Evolutionary conservation across 805 yeast species (phyloP).

Genomic region (Schwanniomyces polymorphus): DNA sequence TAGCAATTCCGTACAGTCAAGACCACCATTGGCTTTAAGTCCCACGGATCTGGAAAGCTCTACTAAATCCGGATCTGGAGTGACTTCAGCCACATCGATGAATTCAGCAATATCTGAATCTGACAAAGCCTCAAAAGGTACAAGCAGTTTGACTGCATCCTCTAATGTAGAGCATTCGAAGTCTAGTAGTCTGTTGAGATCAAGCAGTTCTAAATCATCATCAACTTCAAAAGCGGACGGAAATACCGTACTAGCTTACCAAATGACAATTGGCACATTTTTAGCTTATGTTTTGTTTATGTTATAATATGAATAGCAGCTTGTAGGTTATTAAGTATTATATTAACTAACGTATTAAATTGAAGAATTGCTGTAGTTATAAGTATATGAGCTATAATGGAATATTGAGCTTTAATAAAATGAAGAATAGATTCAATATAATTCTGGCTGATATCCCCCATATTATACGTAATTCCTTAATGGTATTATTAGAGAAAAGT

Average conservation of each 20-base stretch:
- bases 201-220: background rate
- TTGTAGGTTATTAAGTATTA: too few species aligned
- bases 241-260: background rate
- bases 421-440: too few species aligned
- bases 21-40: background rate
- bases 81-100: too few species aligned
- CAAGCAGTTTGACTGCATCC: background rate
- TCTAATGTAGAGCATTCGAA: background rate
- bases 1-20: background rate
- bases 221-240: background rate
- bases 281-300: background rate
- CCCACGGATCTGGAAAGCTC: background rate
- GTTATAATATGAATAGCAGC: background rate
- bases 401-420: too few species aligned
- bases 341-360: too few species aligned
- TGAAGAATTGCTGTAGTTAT: too few species aligned
- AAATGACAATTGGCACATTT: background rate
- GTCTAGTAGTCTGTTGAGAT: background rate
- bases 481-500: too few species aligned
- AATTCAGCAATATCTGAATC: background rate
- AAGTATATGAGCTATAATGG: too few species aligned
- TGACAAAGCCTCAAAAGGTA: background rate
- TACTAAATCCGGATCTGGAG: background rate
- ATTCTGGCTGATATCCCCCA: too few species aligned
- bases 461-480: too few species aligned